A percentile compares a stretch with the other conserved stretches of the same genome.
phyloP scores from a whole-genome alignment of 768 basidiomycete species.

The Suillus tomentosus region DNA sequence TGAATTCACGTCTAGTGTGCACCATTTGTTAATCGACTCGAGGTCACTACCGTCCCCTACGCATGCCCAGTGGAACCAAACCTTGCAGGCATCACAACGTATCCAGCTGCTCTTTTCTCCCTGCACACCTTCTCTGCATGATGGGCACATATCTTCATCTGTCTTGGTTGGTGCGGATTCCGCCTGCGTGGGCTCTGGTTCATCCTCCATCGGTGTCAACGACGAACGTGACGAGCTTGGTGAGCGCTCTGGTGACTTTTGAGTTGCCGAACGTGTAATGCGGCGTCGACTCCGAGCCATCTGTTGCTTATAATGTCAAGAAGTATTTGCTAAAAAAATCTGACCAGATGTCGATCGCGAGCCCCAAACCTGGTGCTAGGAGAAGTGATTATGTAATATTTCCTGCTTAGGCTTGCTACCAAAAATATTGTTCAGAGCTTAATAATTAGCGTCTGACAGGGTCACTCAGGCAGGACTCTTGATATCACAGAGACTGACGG shows the following conservation, averaged over 20 bases:
- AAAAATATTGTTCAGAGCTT: background rate
- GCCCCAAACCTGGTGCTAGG: conserved; percentile 10
- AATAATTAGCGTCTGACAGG: background rate
- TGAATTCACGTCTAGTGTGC: conserved; percentile 14
- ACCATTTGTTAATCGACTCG: conserved; percentile 77
- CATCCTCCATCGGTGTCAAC: conserved; percentile 24
- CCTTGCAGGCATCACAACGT: conserved; percentile 77
- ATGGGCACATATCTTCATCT: conserved; percentile 48
- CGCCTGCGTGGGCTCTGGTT: conserved; percentile 12
- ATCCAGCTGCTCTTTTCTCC: conserved; percentile 77
- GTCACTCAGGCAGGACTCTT: background rate
- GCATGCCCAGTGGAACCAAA: conserved; percentile 86
- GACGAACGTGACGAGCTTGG: conserved; percentile 33
- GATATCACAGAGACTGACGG: background rate
- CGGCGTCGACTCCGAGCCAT: conserved; percentile 52
- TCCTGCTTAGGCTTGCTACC: background rate
- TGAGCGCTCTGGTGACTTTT: conserved; percentile 38
- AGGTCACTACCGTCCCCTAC: conserved; percentile 66
- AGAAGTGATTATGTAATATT: conserved; percentile 25
- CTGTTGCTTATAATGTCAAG: conserved; percentile 14
- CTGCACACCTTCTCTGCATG: conserved; percentile 46
- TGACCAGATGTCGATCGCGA: conserved; percentile 12
- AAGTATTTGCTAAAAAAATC: conserved; percentile 14
- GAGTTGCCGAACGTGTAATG: conserved; percentile 38
- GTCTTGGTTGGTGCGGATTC: conserved; percentile 16